These are phyloP conservation scores for Meredithiella fracta DNA, from an alignment of 2,329 filamentous ascomycete genomes.

Conservation along the genomic window DNA sequence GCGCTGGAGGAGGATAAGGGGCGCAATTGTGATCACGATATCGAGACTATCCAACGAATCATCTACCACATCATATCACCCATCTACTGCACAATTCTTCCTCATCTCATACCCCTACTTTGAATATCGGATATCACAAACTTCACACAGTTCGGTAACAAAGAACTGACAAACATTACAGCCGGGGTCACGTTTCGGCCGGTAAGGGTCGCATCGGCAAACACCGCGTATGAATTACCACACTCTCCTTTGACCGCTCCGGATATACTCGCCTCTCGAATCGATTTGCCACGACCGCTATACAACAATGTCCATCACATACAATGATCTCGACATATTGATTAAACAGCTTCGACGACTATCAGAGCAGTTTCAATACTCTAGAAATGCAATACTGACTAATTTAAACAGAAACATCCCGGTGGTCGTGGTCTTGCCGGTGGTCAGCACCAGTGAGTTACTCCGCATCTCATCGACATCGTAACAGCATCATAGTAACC, in stretches of 20 bases:
- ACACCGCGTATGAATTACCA: slow-evolving; percentile 43
- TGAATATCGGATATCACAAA: no score
- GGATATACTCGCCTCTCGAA: not conserved
- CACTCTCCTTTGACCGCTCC: not conserved
- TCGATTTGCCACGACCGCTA: not conserved
- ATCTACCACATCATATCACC: not conserved
- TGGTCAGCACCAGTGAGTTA: slow-evolving; percentile 73
- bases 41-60: slow-evolving; percentile 10
- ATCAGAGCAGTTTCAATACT: not conserved
- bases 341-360: slow-evolving; percentile 1
- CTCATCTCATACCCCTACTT: slow-evolving; percentile 4
- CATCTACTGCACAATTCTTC: not conserved
- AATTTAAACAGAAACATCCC: slow-evolving; percentile 46
- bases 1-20: slow-evolving; percentile 1
- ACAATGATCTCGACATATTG: slow-evolving; percentile 1
- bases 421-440: slow-evolving; percentile 79
- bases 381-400: slow-evolving; percentile 10
- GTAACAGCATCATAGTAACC: no score
- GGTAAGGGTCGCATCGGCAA: slow-evolving; percentile 98
- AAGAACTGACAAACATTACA: slow-evolving; percentile 27
- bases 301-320: not conserved
- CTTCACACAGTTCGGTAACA: not conserved
- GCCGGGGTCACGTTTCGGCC: slow-evolving; percentile 94
- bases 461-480: slow-evolving; percentile 6
- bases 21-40: slow-evolving; percentile 8